Evolutionary conservation across 805 yeast genomes (phyloP), one percentile per base, ranked within the genome.

Genomic region (Scheffersomyces spartinae): DNA sequence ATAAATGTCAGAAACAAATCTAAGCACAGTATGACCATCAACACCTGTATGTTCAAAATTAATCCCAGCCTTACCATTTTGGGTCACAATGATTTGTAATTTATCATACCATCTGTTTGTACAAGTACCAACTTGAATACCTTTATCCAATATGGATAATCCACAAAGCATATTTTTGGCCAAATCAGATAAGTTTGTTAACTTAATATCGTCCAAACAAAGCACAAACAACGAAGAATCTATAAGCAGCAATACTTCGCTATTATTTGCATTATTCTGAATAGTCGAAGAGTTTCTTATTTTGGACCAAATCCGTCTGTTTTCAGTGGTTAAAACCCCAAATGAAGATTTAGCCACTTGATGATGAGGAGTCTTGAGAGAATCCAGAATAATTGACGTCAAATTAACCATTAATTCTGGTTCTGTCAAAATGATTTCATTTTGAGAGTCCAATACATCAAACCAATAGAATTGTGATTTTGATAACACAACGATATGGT

Each of bases 41-140:
- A 85, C 93, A 39, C 95, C 95, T 0, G 96, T 80, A 45, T 85
- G 91, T 44, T 85, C 96, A 46, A 85, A 85, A 49, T 86, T 85
- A 37, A 85, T 75, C 15, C 96, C 96, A 2, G 91, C 95, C 50
- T 81, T 80, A 13, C 93, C 94, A 49, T 85, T 83, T 47, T 74
- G 72, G 4, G 95, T 83, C 28, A 85, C 71, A 27, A 85, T 85
- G 36, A 85, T 65, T 51, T 85, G 95, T 35, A 85, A 55, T 53
- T 85, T 85, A 53, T 85, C 96, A 47, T 84, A 85, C 95, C 95
- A 85, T 47, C 96, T 62, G 52, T 85, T 85, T 17, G 94, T 79
- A 54, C 95, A 84, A 4, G 95, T 83, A 31, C 96, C 96, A 17
- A 79, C 77, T 55, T 85, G 96, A 25, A 84, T 74, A 39, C 95